Base-by-base conservation (phyloP, 1,139 yeast species). In the Taphrina wiesneri region DNA sequence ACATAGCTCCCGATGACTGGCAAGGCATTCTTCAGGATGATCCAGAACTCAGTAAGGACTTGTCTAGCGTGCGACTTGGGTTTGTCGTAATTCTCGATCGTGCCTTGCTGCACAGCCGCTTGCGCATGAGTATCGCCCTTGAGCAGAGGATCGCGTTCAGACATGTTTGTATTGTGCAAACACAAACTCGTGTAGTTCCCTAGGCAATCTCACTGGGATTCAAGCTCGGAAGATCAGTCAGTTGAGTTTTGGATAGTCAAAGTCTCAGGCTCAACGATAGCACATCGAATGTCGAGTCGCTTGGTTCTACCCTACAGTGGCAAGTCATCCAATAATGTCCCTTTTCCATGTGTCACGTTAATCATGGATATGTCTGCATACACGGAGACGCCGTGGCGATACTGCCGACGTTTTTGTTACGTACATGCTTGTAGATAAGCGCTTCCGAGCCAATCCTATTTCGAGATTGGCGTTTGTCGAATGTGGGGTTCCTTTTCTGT, bases 1-100 rank as follows among this genome's bases (percentile, higher is more conserved):
- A 67, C 67, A 59, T 70, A 70, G 21, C 71, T 67, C 26, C 69
- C 63, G 23, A 70, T 69, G 7, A 70, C 72, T 17, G 72, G 72
- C 17, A 70, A 36, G 6, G 72, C 71, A 67, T 68, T 69, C 45
- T 56, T 65, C 32, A 67, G 49, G 32, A 70, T 56, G 32, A 67
- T 57, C 56, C 63, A 63, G 53, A 57, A 63, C 60, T 70, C 71
- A 13, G 65, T 60, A 23, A 63, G 56, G 0, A 69, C 59, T 25
- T 39, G 46, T 21, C 43, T 34, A 7, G 56, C 26, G 34, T 54
- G 32, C 19, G 47, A 39, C 23, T 30, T 36, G 19, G 47, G 15
- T 19, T 23, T 36, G 28, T 54, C 26, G 59, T 25, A 19, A 2
- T 36, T 34, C 19, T 54, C 49, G 19, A 32, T 17, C 11, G 59